Evolutionary conservation across 2,329 filamentous ascomycete species (phyloP).

Genomic region (Ceratocystis lukuohia): DNA sequence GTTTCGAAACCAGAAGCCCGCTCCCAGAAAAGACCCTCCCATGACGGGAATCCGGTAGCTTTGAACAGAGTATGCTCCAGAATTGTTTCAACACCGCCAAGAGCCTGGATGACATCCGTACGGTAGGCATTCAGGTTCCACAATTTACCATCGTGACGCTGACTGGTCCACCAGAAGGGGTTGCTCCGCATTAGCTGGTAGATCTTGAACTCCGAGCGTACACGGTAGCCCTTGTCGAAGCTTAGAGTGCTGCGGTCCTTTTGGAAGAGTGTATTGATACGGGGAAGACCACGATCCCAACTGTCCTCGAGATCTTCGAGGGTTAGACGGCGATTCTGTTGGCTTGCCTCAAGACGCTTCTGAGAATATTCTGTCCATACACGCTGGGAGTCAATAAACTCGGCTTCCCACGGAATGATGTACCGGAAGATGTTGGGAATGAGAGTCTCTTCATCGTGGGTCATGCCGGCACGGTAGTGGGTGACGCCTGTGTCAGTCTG

Average conservation of each 20-base stretch:
- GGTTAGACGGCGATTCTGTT: conserved; percentile 88
- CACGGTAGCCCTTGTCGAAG: conserved; percentile 96
- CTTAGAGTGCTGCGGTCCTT: conserved; percentile 94
- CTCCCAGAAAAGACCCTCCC: conserved; percentile 94
- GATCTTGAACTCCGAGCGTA: conserved; percentile 91
- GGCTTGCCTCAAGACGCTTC: conserved; percentile 90
- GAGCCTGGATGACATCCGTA: conserved; percentile 90
- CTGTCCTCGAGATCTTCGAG: conserved; percentile 94
- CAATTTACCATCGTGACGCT: conserved; percentile 89
- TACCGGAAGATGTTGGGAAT: conserved; percentile 99
- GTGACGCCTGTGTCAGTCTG: conserved; percentile 96
- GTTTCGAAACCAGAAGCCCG: conserved; percentile 46
- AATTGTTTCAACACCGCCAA: conserved; percentile 95
- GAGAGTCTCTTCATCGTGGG: conserved; percentile 90
- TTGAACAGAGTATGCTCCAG: conserved; percentile 95
- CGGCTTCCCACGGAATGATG: conserved; percentile 97
- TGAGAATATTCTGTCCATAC: conserved; percentile 99
- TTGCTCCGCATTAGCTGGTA: conserved; percentile 99
- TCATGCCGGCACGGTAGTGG: conserved; percentile 95
- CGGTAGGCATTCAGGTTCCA: conserved; percentile 96
- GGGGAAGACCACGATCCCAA: conserved; percentile 92
- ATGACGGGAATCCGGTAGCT: conserved; percentile 88
- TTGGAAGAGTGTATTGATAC: conserved; percentile 98
- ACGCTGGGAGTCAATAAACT: conserved; percentile 96
- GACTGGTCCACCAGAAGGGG: conserved; percentile 98